These are phyloP conservation scores for Lepiota brunneoincarnata DNA, from an alignment of 768 basidiomycete genomes.

Conservation along the genomic window DNA sequence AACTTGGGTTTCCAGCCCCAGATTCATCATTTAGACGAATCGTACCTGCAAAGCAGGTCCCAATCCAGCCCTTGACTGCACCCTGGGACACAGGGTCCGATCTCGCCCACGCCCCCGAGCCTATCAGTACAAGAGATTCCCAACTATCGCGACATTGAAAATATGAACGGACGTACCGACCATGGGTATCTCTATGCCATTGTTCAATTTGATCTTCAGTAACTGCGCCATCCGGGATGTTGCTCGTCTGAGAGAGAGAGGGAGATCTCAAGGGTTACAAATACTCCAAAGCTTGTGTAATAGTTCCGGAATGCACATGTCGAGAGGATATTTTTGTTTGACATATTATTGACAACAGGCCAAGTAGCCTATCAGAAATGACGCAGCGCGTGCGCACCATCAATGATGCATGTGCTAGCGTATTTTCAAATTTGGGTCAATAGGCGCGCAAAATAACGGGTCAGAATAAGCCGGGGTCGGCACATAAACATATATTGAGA, in stretches of 20 bases:
- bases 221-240: not conserved
- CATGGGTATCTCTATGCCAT: conserved; percentile 31
- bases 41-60: conserved; percentile 35
- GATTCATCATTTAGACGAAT: no score
- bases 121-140: conserved; percentile 20
- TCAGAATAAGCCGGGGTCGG: conserved; percentile 7
- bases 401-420: no score
- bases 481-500: conserved; percentile 12
- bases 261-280: no score
- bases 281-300: no score
- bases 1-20: no score
- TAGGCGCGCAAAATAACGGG: not conserved
- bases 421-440: no score
- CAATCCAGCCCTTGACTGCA: conserved; percentile 35
- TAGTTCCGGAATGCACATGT: no score
- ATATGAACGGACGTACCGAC: conserved; percentile 23
- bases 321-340: no score
- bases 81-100: conserved; percentile 29
- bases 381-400: no score
- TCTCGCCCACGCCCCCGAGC: conserved; percentile 39
- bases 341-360: no score
- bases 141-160: not conserved
- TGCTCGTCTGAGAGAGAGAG: no score
- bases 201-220: conserved; percentile 20
- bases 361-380: no score